These are phyloP conservation scores for Talaromyces sp. DNA, from an alignment of 2,329 filamentous ascomycete species.

Conservation along the genomic window DNA sequence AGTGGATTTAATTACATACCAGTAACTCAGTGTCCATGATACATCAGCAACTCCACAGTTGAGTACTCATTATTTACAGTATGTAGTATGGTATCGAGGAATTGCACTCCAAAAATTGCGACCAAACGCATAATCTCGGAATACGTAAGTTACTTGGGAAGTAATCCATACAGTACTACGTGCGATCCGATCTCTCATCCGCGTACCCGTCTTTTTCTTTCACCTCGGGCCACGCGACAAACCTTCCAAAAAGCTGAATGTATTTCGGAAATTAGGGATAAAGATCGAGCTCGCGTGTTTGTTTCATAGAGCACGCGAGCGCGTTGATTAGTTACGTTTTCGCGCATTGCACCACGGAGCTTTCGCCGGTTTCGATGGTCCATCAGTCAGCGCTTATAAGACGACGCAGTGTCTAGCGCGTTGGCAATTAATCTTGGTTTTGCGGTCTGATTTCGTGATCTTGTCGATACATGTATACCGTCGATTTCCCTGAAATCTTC, in stretches of 20 bases:
- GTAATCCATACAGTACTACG: neutral
- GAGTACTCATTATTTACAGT: neutral
- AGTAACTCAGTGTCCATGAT: neutral
- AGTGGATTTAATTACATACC: neutral
- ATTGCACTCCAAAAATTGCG: neutral
- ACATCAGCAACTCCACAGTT: neutral
- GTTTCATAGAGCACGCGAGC: conserved; percentile 2
- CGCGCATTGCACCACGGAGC: neutral
- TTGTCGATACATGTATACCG: neutral
- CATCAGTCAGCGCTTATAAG: neutral
- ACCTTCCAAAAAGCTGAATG: neutral
- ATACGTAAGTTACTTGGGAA: neutral
- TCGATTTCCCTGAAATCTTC: neutral
- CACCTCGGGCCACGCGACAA: neutral
- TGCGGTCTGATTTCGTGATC: neutral
- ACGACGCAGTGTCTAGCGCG: neutral
- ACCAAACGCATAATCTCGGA: neutral
- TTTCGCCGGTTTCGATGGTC: neutral
- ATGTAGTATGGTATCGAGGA: neutral
- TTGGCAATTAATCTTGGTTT: neutral
- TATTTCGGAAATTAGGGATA: neutral
- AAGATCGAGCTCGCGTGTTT: neutral
- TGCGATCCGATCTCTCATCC: neutral
- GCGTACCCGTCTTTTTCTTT: neutral
- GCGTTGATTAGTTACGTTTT: neutral